These are phyloP conservation scores for Bjerkandera adusta DNA, from an alignment of 1,284 basidiomycete species.

Conservation along the genomic window DNA sequence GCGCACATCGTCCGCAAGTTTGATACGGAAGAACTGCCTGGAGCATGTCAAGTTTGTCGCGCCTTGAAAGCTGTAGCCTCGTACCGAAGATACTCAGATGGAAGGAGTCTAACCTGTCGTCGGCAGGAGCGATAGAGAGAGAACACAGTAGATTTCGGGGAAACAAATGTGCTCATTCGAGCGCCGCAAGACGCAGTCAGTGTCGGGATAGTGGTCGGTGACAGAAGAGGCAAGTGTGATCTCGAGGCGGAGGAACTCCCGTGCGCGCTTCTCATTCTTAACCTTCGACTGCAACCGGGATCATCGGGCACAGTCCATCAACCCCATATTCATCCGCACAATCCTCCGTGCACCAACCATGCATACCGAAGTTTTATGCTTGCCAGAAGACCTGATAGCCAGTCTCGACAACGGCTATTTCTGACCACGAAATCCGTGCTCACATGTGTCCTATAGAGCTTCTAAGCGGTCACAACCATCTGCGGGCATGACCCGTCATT, in stretches of 20 bases:
- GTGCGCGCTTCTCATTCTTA: not conserved
- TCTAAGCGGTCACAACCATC: not conserved
- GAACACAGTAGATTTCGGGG: slow-evolving; percentile 20
- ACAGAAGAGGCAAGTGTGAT: not conserved
- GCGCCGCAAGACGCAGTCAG: not conserved
- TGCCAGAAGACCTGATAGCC: not conserved
- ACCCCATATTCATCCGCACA: slow-evolving; percentile 2
- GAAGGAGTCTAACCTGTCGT: slow-evolving; percentile 50
- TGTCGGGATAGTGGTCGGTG: not conserved
- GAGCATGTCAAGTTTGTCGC: too few species aligned
- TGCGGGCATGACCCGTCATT: slow-evolving; percentile 9
- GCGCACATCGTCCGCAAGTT: slow-evolving; percentile 57
- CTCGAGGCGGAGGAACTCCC: slow-evolving; percentile 2
- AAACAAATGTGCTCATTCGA: slow-evolving; percentile 1
- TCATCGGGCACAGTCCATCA: not conserved
- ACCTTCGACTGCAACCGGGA: not conserved
- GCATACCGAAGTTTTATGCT: slow-evolving; percentile 3
- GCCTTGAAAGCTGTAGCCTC: too few species aligned
- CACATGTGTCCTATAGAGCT: slow-evolving; percentile 3
- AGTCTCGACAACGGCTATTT: not conserved
- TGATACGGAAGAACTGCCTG: slow-evolving; percentile 67
- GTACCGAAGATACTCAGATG: slow-evolving; percentile 60
- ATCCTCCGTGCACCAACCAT: slow-evolving; percentile 1
- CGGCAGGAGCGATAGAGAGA: slow-evolving; percentile 54
- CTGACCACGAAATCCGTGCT: not conserved